phyloP scores from a whole-genome alignment of 208 protist species.

The Wallacemonas sp. region DNA sequence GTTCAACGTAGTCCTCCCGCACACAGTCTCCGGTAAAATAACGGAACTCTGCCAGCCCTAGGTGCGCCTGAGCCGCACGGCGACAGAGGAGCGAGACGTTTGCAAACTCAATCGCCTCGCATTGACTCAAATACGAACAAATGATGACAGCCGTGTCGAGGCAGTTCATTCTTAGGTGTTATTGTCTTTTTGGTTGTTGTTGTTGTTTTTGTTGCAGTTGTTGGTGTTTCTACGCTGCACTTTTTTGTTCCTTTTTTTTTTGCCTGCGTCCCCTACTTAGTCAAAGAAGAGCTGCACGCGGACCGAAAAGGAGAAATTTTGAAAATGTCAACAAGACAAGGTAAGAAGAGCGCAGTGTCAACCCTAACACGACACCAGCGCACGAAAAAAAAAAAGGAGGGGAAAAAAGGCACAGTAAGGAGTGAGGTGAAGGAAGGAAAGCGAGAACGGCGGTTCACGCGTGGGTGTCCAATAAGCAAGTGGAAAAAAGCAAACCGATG shows the following conservation, averaged over 20 bases:
- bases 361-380: neutral
- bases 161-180: conserved; percentile 47
- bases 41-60: conserved; percentile 36
- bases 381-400: neutral
- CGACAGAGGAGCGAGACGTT: conserved; percentile 41
- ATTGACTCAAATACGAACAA: conserved; percentile 46
- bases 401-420: neutral
- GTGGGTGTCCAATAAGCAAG: too few species aligned
- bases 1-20: conserved; percentile 43
- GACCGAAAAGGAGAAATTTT: too few species aligned
- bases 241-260: conserved; percentile 2
- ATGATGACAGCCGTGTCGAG: conserved; percentile 45
- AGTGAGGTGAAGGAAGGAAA: neutral
- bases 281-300: too few species aligned
- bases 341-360: too few species aligned
- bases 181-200: neutral
- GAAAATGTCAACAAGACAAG: too few species aligned
- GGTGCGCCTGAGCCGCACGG: conserved; percentile 24
- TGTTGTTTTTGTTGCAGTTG: neutral
- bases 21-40: conserved; percentile 41
- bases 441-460: too few species aligned
- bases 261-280: too few species aligned
- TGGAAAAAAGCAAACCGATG: too few species aligned
- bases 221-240: too few species aligned
- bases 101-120: conserved; percentile 46